These are phyloP conservation scores for Sphenostylis stenocarpa DNA, from an alignment of 306 rosid genomes.

Conservation along the genomic window DNA sequence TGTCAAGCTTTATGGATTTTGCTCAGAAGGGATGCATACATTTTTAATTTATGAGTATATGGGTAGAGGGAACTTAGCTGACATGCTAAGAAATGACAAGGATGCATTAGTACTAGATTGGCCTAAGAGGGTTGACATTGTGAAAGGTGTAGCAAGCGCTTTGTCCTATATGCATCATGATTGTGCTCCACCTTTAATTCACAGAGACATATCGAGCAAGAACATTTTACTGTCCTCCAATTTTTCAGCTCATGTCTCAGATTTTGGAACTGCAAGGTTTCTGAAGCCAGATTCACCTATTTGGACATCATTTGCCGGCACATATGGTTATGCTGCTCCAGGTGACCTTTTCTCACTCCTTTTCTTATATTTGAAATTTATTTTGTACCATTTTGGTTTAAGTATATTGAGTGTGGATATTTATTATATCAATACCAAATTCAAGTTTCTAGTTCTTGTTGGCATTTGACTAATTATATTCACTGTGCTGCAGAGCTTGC, in stretches of 20 bases:
- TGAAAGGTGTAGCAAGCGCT: slow-evolving; percentile 47
- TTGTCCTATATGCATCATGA: slow-evolving; percentile 44
- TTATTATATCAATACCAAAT: background rate
- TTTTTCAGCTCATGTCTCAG: slow-evolving; percentile 44
- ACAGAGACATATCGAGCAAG: slow-evolving; percentile 51
- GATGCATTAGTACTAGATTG: slow-evolving; percentile 41
- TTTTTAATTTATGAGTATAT: slow-evolving; percentile 50
- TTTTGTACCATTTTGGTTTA: background rate
- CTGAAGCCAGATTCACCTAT: slow-evolving; percentile 36
- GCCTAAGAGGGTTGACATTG: slow-evolving; percentile 36
- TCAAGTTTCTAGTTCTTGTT: background rate
- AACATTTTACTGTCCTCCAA: slow-evolving; percentile 36
- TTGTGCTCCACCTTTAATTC: slow-evolving; percentile 37
- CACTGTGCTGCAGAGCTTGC: slow-evolving; percentile 35
- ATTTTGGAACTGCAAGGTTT: slow-evolving; percentile 54
- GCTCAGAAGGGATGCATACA: slow-evolving; percentile 39
- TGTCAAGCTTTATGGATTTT: slow-evolving; percentile 54
- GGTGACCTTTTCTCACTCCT: background rate
- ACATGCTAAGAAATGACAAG: slow-evolving; percentile 27
- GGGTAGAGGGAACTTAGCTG: slow-evolving; percentile 44
- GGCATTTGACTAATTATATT: background rate
- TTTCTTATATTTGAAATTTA: background rate
- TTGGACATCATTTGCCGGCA: slow-evolving; percentile 50
- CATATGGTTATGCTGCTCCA: slow-evolving; percentile 58
- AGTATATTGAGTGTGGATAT: background rate